phyloP scores from a whole-genome alignment of 2,329 filamentous ascomycete species.

The Onygenales sp. region DNA sequence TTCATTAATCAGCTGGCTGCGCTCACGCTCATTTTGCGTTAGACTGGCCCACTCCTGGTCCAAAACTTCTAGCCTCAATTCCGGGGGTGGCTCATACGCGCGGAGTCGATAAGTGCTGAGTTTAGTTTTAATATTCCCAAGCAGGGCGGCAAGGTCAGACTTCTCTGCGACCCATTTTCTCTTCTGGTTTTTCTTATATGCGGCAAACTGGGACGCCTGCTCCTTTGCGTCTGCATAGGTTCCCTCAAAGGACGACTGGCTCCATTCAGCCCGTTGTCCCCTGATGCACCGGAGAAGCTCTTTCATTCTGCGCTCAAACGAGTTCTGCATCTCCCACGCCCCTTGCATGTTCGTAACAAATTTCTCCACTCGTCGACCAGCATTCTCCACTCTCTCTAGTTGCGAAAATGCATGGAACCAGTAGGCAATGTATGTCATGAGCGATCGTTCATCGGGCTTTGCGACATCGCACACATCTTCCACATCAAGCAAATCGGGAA shows the following conservation, averaged over 20 bases:
- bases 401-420: conserved; percentile 99
- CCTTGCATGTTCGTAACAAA: conserved; percentile 99
- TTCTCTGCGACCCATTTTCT: conserved; percentile 96
- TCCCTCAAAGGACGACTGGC: conserved; percentile 72
- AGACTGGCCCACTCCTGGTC: conserved; percentile 74
- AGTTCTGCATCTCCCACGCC: conserved; percentile 98
- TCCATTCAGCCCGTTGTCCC: conserved; percentile 66
- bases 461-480: conserved; percentile 96
- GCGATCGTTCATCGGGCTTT: conserved; percentile 86
- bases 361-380: conserved; percentile 90
- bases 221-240: conserved; percentile 88
- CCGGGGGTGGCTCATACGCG: conserved; percentile 79
- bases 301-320: conserved; percentile 84
- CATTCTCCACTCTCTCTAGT: conserved; percentile 97
- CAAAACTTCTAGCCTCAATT: conserved; percentile 71
- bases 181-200: conserved; percentile 88
- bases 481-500: conserved; percentile 88
- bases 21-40: conserved; percentile 73
- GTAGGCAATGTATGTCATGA: conserved; percentile 99
- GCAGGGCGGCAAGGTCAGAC: conserved; percentile 80
- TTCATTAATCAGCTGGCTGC: conserved; percentile 93
- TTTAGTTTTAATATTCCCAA: conserved; percentile 99
- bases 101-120: conserved; percentile 86
- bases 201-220: conserved; percentile 69
- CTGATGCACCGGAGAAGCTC: conserved; percentile 67